Conservation (phyloP, 768 basidiomycete genomes). For the Calocybe gangraenosa region DNA sequence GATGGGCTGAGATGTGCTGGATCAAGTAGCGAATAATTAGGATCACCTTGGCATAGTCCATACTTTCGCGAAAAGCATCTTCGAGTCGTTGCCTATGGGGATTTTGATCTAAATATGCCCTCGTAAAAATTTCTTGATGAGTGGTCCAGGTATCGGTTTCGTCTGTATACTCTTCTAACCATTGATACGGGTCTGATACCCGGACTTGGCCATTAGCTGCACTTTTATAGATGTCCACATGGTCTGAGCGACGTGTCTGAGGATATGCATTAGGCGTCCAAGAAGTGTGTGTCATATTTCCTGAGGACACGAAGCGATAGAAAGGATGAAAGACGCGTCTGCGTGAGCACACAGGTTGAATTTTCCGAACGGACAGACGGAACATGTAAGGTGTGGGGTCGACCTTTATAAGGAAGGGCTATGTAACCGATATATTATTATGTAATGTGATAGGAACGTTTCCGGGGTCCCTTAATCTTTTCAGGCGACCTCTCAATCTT, state of each 20-base stretch:
- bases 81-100: slow-evolving; percentile 56
- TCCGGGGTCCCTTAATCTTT: slow-evolving; percentile 13
- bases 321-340: slow-evolving; percentile 22
- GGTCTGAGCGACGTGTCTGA: slow-evolving; percentile 56
- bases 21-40: not conserved
- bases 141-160: slow-evolving; percentile 67
- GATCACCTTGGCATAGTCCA: slow-evolving; percentile 40
- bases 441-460: slow-evolving; percentile 8
- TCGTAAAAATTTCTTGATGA: slow-evolving; percentile 56
- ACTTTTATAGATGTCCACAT: slow-evolving; percentile 67
- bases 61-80: slow-evolving; percentile 46
- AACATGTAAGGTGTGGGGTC: slow-evolving; percentile 19
- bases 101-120: slow-evolving; percentile 58
- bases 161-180: slow-evolving; percentile 61
- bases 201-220: slow-evolving; percentile 54
- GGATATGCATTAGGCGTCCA: slow-evolving; percentile 66
- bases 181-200: slow-evolving; percentile 69
- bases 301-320: slow-evolving; percentile 20
- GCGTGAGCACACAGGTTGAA: slow-evolving; percentile 7
- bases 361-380: slow-evolving; percentile 13
- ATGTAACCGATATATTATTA: not conserved
- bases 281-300: slow-evolving; percentile 34
- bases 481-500: slow-evolving; percentile 4
- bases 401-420: slow-evolving; percentile 16
- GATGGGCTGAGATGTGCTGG: not conserved